Conservation (phyloP, 164 flowering plant genomes). For the Dillenia turbinata region DNA sequence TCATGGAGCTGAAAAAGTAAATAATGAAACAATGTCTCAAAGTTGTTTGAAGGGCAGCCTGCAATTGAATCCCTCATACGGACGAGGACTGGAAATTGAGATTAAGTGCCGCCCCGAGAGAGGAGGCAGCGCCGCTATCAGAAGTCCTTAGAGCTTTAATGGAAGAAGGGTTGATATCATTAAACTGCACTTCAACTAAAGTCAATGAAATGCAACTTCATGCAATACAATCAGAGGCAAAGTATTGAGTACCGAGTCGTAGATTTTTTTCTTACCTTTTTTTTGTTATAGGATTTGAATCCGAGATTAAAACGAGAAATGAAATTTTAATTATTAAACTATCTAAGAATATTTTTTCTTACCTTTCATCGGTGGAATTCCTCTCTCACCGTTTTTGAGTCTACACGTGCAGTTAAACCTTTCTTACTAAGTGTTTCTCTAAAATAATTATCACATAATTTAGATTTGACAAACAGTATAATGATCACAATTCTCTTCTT, state of each 20-base stretch:
- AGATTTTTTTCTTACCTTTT: too few species aligned
- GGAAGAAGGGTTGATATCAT: conserved; percentile 17
- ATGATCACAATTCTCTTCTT: too few species aligned
- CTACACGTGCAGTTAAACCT: conserved; percentile 13
- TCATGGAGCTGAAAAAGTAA: neutral
- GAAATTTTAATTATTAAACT: too few species aligned
- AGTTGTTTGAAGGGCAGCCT: neutral
- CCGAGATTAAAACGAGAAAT: too few species aligned
- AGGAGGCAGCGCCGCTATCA: conserved; percentile 18
- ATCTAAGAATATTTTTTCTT: neutral
- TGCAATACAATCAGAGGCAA: conserved; percentile 24
- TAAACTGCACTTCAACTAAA: conserved; percentile 22
- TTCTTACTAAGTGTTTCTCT: too few species aligned
- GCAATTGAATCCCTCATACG: conserved; percentile 7
- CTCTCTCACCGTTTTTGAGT: neutral
- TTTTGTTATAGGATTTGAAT: too few species aligned
- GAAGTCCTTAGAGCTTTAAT: conserved; percentile 10
- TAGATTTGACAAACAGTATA: too few species aligned
- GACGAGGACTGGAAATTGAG: conserved; percentile 18
- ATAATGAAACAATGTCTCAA: neutral
- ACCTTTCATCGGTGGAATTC: neutral
- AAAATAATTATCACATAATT: too few species aligned
- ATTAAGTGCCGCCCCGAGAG: conserved; percentile 3
- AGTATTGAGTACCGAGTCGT: neutral
- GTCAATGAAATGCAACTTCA: conserved; percentile 20